Conservation (phyloP, 2,329 filamentous ascomycete genomes). For the Pseudocercospora pini-densiflorae region DNA sequence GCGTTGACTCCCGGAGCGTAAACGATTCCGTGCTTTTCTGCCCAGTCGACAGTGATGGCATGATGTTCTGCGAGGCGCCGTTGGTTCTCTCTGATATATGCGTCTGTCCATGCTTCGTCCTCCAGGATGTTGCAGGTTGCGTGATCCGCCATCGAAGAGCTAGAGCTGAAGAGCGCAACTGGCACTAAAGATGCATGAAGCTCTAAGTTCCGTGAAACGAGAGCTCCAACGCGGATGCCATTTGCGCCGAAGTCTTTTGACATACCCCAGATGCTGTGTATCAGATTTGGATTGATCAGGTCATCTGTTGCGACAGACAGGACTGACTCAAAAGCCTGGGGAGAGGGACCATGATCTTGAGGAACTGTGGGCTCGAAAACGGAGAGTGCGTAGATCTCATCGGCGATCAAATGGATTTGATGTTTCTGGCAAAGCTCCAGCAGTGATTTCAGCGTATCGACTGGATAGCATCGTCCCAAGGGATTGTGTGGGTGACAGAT, state of each 20-base stretch:
- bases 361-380: background rate
- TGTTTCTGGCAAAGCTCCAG: background rate
- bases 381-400: slow-evolving; percentile 11
- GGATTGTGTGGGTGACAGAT: slow-evolving; percentile 7
- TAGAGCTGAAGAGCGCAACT: background rate
- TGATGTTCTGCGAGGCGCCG: background rate
- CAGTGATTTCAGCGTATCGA: background rate
- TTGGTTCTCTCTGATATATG: slow-evolving; percentile 10
- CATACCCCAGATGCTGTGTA: slow-evolving; percentile 7
- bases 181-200: background rate
- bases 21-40: background rate
- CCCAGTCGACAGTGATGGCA: background rate
- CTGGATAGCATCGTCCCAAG: slow-evolving; percentile 7
- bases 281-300: slow-evolving; percentile 6
- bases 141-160: background rate
- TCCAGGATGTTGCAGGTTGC: slow-evolving; percentile 4
- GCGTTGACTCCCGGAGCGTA: slow-evolving; percentile 5
- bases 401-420: background rate
- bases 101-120: slow-evolving; percentile 17
- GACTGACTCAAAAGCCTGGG: background rate
- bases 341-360: background rate
- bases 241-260: slow-evolving; percentile 12
- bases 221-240: background rate
- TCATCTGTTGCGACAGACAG: background rate
- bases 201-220: background rate